Evolutionary conservation across 1,284 basidiomycete species (phyloP).

Genomic region (Pisolithus thermaeus): DNA sequence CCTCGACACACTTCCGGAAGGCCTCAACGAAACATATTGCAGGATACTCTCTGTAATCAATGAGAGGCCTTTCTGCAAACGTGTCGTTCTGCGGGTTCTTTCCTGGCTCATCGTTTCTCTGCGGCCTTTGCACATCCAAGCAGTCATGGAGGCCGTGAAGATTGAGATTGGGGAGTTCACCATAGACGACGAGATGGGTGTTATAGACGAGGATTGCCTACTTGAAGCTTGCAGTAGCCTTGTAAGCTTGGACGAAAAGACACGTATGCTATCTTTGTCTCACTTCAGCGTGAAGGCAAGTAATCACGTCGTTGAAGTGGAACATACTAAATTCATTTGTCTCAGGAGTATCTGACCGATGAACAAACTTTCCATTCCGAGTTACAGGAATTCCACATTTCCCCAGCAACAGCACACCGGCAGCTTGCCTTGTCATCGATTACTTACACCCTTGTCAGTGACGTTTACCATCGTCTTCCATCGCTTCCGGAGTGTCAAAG

Average conservation of each 20-base stretch:
- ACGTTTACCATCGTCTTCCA: not conserved
- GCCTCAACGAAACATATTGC: constrained; percentile 6
- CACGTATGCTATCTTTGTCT: not conserved
- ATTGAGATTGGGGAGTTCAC: not conserved
- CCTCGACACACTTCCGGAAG: constrained; percentile 1
- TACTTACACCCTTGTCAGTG: not conserved
- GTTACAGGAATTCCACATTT: not conserved
- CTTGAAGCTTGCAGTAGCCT: constrained; percentile 3
- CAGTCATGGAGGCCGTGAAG: constrained; percentile 2
- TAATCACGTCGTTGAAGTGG: not conserved
- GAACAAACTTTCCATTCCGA: not conserved
- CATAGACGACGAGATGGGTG: constrained; percentile 1
- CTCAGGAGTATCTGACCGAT: not conserved
- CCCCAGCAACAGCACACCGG: not conserved
- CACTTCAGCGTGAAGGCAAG: constrained; percentile 3
- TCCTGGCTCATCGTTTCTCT: constrained; percentile 3
- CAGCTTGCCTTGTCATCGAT: not conserved
- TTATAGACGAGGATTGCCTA: not conserved
- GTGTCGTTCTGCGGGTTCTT: not conserved
- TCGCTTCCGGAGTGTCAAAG: not conserved
- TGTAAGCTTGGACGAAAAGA: constrained; percentile 2
- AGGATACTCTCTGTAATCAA: constrained; percentile 3
- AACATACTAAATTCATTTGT: not conserved
- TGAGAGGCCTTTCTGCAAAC: not conserved
- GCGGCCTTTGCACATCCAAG: not conserved